Percentiles rank a stretch among this genome's conserved stretches.
Conservation (phyloP, 2,329 filamentous ascomycete species). For the Alternaria dauci region DNA sequence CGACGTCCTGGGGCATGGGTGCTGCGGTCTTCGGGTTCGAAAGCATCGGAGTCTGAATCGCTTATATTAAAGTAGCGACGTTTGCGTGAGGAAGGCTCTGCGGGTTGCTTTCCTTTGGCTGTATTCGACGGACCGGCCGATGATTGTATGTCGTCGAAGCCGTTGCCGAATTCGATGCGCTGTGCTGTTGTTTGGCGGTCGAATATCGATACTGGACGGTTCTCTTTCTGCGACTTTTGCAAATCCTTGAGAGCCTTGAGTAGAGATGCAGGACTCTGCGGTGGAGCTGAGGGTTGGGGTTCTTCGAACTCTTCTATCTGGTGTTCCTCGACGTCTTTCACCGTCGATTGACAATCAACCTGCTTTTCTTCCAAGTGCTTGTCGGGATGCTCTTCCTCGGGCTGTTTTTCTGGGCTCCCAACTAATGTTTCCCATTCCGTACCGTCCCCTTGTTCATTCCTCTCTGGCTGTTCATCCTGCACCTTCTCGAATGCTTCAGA, state of each 20-base stretch:
- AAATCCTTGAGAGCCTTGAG: constrained; percentile 30
- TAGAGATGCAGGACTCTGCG: constrained; percentile 31
- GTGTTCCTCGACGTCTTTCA: background rate
- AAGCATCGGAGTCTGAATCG: constrained; percentile 54
- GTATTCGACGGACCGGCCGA: constrained; percentile 35
- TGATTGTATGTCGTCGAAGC: constrained; percentile 41
- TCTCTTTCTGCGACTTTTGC: constrained; percentile 44
- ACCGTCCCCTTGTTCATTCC: background rate
- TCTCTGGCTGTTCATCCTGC: background rate
- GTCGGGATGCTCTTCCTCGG: constrained; percentile 12
- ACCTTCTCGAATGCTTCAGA: background rate
- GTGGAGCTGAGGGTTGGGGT: constrained; percentile 24
- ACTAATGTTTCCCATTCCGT: background rate
- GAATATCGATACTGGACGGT: constrained; percentile 47
- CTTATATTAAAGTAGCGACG: constrained; percentile 42
- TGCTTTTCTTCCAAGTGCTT: constrained; percentile 4
- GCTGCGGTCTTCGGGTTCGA: constrained; percentile 52
- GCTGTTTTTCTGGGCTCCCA: constrained; percentile 7
- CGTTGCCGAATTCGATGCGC: constrained; percentile 51
- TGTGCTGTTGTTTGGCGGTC: constrained; percentile 52
- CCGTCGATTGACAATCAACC: background rate
- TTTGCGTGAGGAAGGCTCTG: constrained; percentile 36
- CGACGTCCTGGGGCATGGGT: constrained; percentile 48
- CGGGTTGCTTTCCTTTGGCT: constrained; percentile 40
- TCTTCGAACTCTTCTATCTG: constrained; percentile 14